A percentile compares a stretch with the other conserved stretches of the same genome.
Conservation (phyloP, 169 alveolate species). For the Plasmodium vinckei region DNA sequence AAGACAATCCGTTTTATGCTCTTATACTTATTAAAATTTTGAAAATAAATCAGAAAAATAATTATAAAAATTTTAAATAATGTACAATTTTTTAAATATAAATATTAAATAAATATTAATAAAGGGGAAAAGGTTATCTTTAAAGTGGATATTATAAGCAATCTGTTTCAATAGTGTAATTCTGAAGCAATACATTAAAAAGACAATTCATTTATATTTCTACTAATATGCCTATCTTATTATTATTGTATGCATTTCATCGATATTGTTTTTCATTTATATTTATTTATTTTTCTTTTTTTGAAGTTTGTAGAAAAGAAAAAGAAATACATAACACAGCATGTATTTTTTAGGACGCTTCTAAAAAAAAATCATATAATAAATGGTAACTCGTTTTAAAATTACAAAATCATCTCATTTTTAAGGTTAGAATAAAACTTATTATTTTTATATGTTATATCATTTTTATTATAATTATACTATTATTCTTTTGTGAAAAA, state of each 20-base stretch:
- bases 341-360: constrained; percentile 30
- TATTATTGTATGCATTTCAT: not conserved
- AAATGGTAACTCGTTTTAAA: constrained; percentile 41
- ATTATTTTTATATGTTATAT: not conserved
- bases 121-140: not conserved
- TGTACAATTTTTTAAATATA: not conserved
- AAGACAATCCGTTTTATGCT: constrained; percentile 14
- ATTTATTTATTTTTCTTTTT: constrained; percentile 9
- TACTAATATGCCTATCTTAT: constrained; percentile 5
- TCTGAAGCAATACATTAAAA: constrained; percentile 10
- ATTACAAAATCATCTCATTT: constrained; percentile 41
- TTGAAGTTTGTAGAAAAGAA: constrained; percentile 25
- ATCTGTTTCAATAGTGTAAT: constrained; percentile 24
- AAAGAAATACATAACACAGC: constrained; percentile 6
- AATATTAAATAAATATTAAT: constrained; percentile 1
- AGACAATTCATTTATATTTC: constrained; percentile 8
- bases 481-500: not conserved
- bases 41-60: constrained; percentile 9
- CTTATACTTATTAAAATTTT: not conserved
- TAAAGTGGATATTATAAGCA: constrained; percentile 7
- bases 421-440: constrained; percentile 35
- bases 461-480: not conserved
- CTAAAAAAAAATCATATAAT: constrained; percentile 12
- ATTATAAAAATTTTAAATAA: not conserved
- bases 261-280: not conserved